Percentiles rank a stretch among this genome's conserved stretches.
phyloP scores from a whole-genome alignment of 441 rosid genomes.

The Euphorbia neoarborescens region DNA sequence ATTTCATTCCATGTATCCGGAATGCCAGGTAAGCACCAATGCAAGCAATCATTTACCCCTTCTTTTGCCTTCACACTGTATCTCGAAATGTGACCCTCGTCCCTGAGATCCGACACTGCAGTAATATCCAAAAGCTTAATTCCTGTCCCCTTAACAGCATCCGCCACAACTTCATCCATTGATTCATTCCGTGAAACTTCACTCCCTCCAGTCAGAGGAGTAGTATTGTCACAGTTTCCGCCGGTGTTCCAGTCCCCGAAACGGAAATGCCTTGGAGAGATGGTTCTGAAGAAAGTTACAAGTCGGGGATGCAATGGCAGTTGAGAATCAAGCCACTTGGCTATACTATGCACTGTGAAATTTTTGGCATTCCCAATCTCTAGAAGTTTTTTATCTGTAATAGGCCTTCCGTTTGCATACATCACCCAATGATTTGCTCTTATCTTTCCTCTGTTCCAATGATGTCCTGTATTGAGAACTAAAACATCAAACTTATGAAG shows the following conservation, averaged over 20 bases:
- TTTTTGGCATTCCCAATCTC: slow-evolving; percentile 30
- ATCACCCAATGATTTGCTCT: slow-evolving; percentile 31
- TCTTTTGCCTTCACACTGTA: slow-evolving; percentile 23
- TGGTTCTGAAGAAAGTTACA: slow-evolving; percentile 31
- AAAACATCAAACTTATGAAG: slow-evolving; percentile 27
- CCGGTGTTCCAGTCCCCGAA: slow-evolving; percentile 40
- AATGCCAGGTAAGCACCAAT: slow-evolving; percentile 40
- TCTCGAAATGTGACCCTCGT: slow-evolving; percentile 33
- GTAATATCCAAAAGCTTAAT: slow-evolving; percentile 32
- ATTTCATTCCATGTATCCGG: slow-evolving; percentile 31
- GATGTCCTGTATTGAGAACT: slow-evolving; percentile 38
- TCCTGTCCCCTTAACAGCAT: slow-evolving; percentile 28
- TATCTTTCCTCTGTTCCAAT: slow-evolving; percentile 36
- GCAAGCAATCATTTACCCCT: slow-evolving; percentile 31
- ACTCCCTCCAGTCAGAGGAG: slow-evolving; percentile 31
- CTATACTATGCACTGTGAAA: slow-evolving; percentile 30
- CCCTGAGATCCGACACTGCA: slow-evolving; percentile 32
- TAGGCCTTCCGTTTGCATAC: slow-evolving; percentile 28
- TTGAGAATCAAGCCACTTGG: slow-evolving; percentile 34
- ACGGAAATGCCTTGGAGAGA: slow-evolving; percentile 36
- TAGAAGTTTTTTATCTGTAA: slow-evolving; percentile 20
- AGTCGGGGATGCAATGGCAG: slow-evolving; percentile 25
- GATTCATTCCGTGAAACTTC: slow-evolving; percentile 28
- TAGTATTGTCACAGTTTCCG: slow-evolving; percentile 30
- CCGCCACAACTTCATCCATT: slow-evolving; percentile 22